Conservation (phyloP, 768 basidiomycete genomes). For the Leucocoprinus leucothites region DNA sequence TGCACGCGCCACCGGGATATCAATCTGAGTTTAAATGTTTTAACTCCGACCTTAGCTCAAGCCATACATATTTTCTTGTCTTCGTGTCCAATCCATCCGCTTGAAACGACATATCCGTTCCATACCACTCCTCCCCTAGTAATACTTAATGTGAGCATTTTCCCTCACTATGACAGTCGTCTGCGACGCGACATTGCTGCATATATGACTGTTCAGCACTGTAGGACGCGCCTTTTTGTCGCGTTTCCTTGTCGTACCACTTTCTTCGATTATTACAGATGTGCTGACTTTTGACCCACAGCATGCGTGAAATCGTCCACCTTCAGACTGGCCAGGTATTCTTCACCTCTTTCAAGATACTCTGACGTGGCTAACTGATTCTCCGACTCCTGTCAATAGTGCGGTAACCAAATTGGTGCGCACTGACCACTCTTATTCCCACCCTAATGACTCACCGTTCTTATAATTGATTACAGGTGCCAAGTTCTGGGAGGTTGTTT, state of each 20-base stretch:
- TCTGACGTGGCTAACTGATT: slow-evolving; percentile 4
- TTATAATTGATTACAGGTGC: slow-evolving; percentile 53
- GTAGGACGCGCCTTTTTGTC: slow-evolving; percentile 29
- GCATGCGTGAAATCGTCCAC: slow-evolving; percentile 99
- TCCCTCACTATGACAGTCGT: slow-evolving; percentile 17
- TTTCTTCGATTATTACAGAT: slow-evolving; percentile 24
- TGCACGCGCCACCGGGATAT: slow-evolving; percentile 37
- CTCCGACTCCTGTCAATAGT: slow-evolving; percentile 38
- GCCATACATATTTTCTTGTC: slow-evolving; percentile 39
- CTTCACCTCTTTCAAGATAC: slow-evolving; percentile 22
- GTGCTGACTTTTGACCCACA: slow-evolving; percentile 36
- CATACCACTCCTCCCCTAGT: slow-evolving; percentile 24
- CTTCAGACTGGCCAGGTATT: slow-evolving; percentile 97
- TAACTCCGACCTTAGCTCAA: slow-evolving; percentile 36
- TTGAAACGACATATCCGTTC: slow-evolving; percentile 38
- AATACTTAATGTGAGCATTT: slow-evolving; percentile 41
- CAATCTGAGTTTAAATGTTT: slow-evolving; percentile 45
- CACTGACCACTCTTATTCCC: slow-evolving; percentile 20
- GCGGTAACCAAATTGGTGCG: slow-evolving; percentile 99
- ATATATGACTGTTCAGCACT: slow-evolving; percentile 16
- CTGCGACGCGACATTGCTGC: slow-evolving; percentile 12
- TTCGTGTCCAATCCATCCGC: slow-evolving; percentile 43
- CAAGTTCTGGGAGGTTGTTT: slow-evolving; percentile 97
- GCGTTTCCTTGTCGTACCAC: slow-evolving; percentile 48
- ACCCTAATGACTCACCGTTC: slow-evolving; percentile 17